phyloP scores from a whole-genome alignment of 805 yeast species.

The Ogataea thermomethanolica region DNA sequence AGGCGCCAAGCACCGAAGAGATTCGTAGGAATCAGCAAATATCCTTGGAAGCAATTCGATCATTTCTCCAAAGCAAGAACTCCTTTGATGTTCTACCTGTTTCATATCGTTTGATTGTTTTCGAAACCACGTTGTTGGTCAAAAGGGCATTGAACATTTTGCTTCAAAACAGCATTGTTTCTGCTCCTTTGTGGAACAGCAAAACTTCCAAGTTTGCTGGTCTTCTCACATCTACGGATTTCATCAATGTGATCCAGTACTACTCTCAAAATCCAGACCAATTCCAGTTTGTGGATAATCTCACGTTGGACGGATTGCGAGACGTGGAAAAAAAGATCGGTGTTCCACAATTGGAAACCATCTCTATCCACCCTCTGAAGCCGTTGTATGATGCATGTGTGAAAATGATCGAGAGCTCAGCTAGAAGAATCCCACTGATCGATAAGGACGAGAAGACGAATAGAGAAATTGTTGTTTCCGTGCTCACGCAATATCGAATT shows the following conservation, averaged over 20 bases:
- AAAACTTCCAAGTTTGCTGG: slow-evolving; percentile 91
- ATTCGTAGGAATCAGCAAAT: slow-evolving; percentile 57
- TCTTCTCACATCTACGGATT: slow-evolving; percentile 84
- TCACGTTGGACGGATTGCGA: slow-evolving; percentile 79
- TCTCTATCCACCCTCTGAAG: slow-evolving; percentile 85
- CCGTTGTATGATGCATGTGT: slow-evolving; percentile 90
- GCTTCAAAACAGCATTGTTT: slow-evolving; percentile 88
- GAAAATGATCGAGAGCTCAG: slow-evolving; percentile 82
- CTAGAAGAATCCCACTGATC: slow-evolving; percentile 90
- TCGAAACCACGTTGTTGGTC: slow-evolving; percentile 86
- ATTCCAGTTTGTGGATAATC: slow-evolving; percentile 79
- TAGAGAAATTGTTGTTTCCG: slow-evolving; percentile 92
- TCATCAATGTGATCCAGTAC: slow-evolving; percentile 91
- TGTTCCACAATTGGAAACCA: slow-evolving; percentile 79
- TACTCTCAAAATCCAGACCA: slow-evolving; percentile 87
- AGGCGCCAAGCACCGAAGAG: slow-evolving; percentile 25
- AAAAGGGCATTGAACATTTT: slow-evolving; percentile 87
- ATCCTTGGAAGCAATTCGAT: slow-evolving; percentile 80
- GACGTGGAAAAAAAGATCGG: slow-evolving; percentile 87
- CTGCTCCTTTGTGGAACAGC: slow-evolving; percentile 97
- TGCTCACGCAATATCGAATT: slow-evolving; percentile 93
- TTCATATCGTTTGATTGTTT: slow-evolving; percentile 84
- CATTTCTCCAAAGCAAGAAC: slow-evolving; percentile 82
- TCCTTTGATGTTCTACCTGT: slow-evolving; percentile 97
- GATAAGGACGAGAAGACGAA: slow-evolving; percentile 91